Evolutionary conservation across 805 yeast species (phyloP), one percentile per base, ranked within the genome.

Genomic region (Hanseniaspora nectarophila): DNA sequence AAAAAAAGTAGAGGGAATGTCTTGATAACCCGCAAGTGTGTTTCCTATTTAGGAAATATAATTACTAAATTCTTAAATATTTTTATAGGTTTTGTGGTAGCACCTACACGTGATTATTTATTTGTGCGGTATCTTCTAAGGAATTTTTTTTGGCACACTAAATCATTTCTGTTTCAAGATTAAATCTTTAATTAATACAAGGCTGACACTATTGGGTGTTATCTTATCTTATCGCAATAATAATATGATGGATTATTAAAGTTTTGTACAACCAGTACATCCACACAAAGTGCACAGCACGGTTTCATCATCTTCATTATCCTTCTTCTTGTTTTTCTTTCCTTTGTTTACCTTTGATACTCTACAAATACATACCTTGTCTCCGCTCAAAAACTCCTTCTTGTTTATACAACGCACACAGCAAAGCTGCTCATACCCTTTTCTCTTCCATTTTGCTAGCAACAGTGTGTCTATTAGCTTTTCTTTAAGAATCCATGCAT

Each of bases 361-460:
- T 52, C 97, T 68, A 62, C 97, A 88, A 20, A 88, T 77, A 65
- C 97, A 88, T 0, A 87, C 76, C 5, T 78, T 74, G 5, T 78
- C 78, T 58, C 81, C 83, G 58, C 76, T 76, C 43, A 73, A 79
- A 56, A 82, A 87, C 35, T 65, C 65, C 26, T 72, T 72, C 59
- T 77, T 77, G 23, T 52, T 42, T 32, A 88, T 85, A 63, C 97
- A 88, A 56, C 75, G 73, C 54, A 88, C 64, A 63, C 97, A 88
- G 61, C 97, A 88, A 44, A 88, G 67, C 53, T 81, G 76, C 61
- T 88, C 96, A 63, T 88, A 88, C 9, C 96, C 96, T 60, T 77
- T 80, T 60, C 81, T 81, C 65, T 77, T 79, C 89, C 89, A 82
- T 70, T 82, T 88, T 21, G 95, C 90, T 29, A 88, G 85, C 53